Evolutionary conservation across 2,329 filamentous ascomycete genomes (phyloP).

Genomic region (Aspergillus chevalieri): DNA sequence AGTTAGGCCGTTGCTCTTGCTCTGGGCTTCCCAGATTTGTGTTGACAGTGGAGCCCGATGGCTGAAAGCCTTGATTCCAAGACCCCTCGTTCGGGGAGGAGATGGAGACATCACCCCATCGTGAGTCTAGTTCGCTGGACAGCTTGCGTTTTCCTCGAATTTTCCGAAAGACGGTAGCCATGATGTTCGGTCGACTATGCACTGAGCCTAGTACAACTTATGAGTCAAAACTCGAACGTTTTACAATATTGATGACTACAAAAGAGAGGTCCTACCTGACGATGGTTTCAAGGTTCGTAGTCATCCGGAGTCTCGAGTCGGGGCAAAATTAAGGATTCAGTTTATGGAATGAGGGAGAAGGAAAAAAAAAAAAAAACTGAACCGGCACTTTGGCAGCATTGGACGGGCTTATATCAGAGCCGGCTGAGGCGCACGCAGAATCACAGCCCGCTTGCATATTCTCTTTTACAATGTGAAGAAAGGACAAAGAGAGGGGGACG

Average conservation of each 20-base stretch:
- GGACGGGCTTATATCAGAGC: constrained; percentile 20
- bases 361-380: constrained; percentile 3
- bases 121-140: constrained; percentile 32
- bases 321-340: neutral
- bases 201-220: neutral
- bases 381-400: constrained; percentile 12
- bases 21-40: constrained; percentile 7
- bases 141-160: constrained; percentile 29
- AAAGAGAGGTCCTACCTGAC: neutral
- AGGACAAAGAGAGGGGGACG: constrained; percentile 9
- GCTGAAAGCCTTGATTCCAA: constrained; percentile 36
- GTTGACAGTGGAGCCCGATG: constrained; percentile 9
- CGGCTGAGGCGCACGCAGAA: neutral
- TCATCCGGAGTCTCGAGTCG: too few relatives aligned
- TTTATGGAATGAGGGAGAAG: neutral
- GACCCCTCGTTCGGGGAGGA: constrained; percentile 36
- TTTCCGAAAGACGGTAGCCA: constrained; percentile 27
- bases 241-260: neutral
- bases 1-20: constrained; percentile 10
- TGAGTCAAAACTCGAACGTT: neutral
- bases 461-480: neutral
- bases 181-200: constrained; percentile 21
- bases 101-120: constrained; percentile 37
- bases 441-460: neutral
- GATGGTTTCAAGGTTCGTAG: neutral